Percentiles rank a stretch among this genome's conserved stretches.
phyloP scores from a whole-genome alignment of 306 rosid species.

The Fragaria vesca region DNA sequence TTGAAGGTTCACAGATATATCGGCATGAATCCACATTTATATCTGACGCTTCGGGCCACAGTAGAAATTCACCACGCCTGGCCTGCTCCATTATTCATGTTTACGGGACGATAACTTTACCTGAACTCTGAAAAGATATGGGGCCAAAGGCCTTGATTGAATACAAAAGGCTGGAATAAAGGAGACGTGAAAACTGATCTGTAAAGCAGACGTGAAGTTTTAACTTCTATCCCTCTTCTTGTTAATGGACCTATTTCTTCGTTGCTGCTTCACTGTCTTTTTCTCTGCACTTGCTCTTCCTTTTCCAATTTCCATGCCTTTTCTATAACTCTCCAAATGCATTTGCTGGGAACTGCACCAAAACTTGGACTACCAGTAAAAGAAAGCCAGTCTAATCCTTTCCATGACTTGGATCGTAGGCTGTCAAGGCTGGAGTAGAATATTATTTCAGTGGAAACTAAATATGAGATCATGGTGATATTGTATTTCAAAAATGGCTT shows the following conservation, averaged over 20 bases:
- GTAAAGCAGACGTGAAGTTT: background rate
- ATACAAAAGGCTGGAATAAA: background rate
- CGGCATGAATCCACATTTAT: background rate
- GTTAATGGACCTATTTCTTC: background rate
- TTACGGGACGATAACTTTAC: background rate
- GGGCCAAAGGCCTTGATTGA: background rate
- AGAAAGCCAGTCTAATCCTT: background rate
- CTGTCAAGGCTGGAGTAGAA: background rate
- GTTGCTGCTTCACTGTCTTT: background rate
- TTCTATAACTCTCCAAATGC: background rate
- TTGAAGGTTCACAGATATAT: background rate
- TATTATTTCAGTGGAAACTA: background rate
- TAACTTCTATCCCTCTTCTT: background rate
- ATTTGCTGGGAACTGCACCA: background rate
- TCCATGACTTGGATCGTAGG: background rate
- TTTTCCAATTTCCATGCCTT: background rate
- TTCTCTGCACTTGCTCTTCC: background rate
- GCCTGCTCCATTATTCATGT: background rate
- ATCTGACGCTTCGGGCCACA: background rate
- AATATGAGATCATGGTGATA: background rate
- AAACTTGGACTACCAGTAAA: background rate
- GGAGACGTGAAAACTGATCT: background rate
- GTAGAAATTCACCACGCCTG: background rate
- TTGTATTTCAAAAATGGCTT: background rate
- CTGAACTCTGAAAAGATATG: background rate